Evolutionary conservation across 306 rosid species (phyloP), one percentile per base, ranked within the genome.

Genomic region (Fragaria iinumae): DNA sequence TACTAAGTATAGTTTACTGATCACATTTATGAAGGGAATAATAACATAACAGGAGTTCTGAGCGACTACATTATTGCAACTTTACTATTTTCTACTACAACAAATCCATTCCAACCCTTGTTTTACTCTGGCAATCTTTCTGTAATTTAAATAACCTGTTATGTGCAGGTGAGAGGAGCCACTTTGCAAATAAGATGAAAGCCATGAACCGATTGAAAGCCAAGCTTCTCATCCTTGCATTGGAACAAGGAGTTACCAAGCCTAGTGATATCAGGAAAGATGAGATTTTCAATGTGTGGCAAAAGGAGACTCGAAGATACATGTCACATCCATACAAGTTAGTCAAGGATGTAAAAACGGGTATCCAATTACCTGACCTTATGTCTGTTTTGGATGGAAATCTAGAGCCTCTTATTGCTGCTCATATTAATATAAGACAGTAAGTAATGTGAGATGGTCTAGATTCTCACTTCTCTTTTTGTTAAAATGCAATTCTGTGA

Each of bases 201-300:
- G 96, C 97, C 57, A 77, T 89, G 21, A 90, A 90, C 77, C 88
- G 97, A 77, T 72, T 93, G 82, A 86, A 86, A 68, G 96, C 93
- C 71, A 93, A 87, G 81, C 94, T 93, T 69, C 74, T 80, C 34
- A 91, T 89, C 76, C 86, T 83, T 71, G 93, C 89, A 59, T 67
- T 55, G 80, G 94, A 90, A 74, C 96, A 90, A 83, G 88, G 88
- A 67, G 89, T 89, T 83, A 66, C 73, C 29, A 32, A 71, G 68
- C 80, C 86, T 76, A 73, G 82, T 25, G 80, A 77, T 69, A 88
- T 93, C 75, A 67, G 74, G 57, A 89, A 79, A 70, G 89, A 85
- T 25, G 84, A 79, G 55, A 85, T 90, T 70, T 69, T 69, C 8
- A 82, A 73, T 78, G 73, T 74, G 13, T 87, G 91, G 90, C 69